Evolutionary conservation across 345 rosid species (phyloP), one percentile per base, ranked within the genome.

Genomic region (Eucalyptus cloeziana): DNA sequence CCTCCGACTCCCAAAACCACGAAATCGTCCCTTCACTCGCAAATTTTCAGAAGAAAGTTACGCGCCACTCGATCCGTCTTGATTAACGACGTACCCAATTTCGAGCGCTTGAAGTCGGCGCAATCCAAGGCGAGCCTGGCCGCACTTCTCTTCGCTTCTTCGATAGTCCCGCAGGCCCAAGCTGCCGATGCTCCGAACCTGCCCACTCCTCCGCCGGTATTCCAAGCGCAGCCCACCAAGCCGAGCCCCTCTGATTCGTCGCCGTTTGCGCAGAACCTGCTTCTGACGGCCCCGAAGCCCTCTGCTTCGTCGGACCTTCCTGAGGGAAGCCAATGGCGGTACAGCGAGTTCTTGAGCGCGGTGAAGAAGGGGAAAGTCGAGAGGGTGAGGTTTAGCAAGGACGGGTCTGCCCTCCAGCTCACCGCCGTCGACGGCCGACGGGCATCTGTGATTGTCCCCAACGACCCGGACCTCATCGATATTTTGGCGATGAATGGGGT

Each of bases 271-370:
- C 93, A 93, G 88, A 93, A 92, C 87, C 89, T 92, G 52, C 92
- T 93, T 56, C 91, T 93, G 22, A 92, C 94, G 7, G 95, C 93
- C 31, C 94, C 95, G 7, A 93, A 91, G 64, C 95, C 95, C 3
- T 92, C 90, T 71, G 31, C 90, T 49, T 47, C 88, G 79, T 79
- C 91, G 30, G 91, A 90, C 89, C 91, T 90, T 58, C 91, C 91
- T 16, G 91, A 90, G 87, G 91, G 91, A 51, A 30, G 88, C 24
- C 89, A 88, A 22, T 90, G 91, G 91, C 86, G 91, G 86, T 90
- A 90, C 85, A 90, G 91, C 86, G 91, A 90, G 86, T 90, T 90
- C 89, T 87, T 90, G 49, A 90, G 86, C 80, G 91, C 91, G 6
- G 91, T 90, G 37, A 90, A 88, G 87, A 90, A 90, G 87, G 91